Conservation (phyloP, 129 eudicot genomes). For the Gnaphalium uliginosum region DNA sequence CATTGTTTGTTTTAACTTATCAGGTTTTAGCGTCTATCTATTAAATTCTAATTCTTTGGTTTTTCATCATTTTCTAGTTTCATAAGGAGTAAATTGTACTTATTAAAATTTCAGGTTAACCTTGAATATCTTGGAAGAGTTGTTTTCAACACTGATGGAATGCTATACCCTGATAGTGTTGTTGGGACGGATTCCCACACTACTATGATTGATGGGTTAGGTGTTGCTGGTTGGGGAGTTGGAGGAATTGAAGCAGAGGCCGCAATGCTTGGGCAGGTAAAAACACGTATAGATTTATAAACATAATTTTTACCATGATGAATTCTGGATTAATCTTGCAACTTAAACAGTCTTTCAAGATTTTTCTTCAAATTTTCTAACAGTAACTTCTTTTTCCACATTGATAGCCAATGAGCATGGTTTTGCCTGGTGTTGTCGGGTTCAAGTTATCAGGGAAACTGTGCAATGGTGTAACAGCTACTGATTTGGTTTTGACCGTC, state of each 20-base stretch:
- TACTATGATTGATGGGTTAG: conserved; percentile 97
- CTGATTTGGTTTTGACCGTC: conserved; percentile 95
- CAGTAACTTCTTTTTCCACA: background rate
- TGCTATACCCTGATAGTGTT: conserved; percentile 96
- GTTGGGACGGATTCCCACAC: conserved; percentile 99
- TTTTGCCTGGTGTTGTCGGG: conserved; percentile 75
- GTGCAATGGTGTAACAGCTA: conserved; percentile 91
- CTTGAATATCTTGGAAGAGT: conserved; percentile 98
- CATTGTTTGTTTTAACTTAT: background rate
- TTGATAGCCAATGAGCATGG: conserved; percentile 69
- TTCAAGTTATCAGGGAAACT: conserved; percentile 64
- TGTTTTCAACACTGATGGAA: conserved; percentile 83
- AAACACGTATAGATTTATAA: background rate
- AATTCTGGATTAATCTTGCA: background rate
- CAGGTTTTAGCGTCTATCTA: background rate
- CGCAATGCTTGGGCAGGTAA: conserved; percentile 97
- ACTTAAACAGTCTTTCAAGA: background rate
- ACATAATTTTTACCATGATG: background rate
- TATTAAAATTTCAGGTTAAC: conserved; percentile 62
- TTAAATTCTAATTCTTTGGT: background rate
- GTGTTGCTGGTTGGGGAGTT: conserved; percentile 99
- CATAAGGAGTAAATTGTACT: background rate
- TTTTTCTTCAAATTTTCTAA: conserved; percentile 23
- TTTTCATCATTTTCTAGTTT: background rate
- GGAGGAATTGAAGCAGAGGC: conserved; percentile 99